phyloP scores from a whole-genome alignment of 2,329 filamentous ascomycete genomes.

The Cadophora sp. region DNA sequence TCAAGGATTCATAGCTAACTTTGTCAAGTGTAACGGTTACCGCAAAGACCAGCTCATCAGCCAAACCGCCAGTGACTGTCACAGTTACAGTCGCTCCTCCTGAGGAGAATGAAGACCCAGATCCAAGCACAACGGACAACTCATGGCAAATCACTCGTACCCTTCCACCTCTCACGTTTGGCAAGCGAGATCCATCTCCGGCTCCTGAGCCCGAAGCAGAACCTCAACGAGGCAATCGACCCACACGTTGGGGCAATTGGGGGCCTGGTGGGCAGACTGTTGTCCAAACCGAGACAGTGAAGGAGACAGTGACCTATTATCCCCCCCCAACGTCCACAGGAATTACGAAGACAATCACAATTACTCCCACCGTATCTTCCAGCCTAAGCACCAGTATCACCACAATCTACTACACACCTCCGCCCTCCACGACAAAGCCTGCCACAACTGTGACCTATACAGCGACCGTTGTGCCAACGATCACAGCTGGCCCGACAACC shows the following conservation, averaged over 20 bases:
- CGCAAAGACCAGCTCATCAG: constrained; percentile 1
- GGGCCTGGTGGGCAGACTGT: constrained; percentile 3
- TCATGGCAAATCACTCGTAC: constrained; percentile 6
- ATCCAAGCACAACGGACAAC: background rate
- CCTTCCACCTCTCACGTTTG: background rate
- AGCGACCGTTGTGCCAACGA: background rate
- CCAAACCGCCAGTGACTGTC: background rate
- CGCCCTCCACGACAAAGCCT: background rate
- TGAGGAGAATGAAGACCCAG: background rate
- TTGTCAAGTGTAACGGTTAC: background rate
- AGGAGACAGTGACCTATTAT: constrained; percentile 9
- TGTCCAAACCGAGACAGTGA: background rate
- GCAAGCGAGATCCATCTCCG: constrained; percentile 3
- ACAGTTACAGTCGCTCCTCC: constrained; percentile 5
- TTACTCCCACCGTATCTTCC: background rate
- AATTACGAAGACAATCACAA: background rate
- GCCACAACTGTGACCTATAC: background rate
- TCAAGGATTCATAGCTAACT: background rate
- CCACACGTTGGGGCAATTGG: background rate
- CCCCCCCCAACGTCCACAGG: constrained; percentile 8
- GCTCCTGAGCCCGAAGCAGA: background rate
- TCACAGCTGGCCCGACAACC: background rate
- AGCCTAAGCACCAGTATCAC: background rate
- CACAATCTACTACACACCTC: constrained; percentile 5
- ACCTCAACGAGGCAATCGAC: background rate